Evolutionary conservation across 2,329 filamentous ascomycete genomes (phyloP), one percentile per base, ranked within the genome.

Genomic region (Malbranchea zuffiana): DNA sequence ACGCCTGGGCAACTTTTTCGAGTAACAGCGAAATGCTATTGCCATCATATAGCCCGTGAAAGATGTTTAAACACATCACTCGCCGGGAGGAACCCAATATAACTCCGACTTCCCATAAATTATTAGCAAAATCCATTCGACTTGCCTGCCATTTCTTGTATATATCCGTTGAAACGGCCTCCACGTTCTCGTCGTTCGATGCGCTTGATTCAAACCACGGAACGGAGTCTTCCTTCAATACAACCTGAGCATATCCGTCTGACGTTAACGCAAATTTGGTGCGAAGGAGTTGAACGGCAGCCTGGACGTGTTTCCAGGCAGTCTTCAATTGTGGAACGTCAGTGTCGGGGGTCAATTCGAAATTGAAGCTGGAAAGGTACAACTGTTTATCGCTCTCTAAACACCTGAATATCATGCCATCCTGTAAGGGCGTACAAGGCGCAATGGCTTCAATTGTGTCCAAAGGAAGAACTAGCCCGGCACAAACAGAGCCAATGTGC

Each of bases 21-120:
- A 93, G 66, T 25, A 93, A 67, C 16, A 84, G 55, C 1, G 71
- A 68, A 25, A 93, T 70, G 43, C 85, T 88, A 45, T 73, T 80
- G 1, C 85, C 87, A 56, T 95, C 87, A 48, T 95, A 95, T 0
- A 94, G 57, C 0, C 74, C 85, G 53, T 95, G 87, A 58, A 94
- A 93, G 1, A 92, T 77, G 30, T 80, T 71, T 2, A 93, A 50
- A 2, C 68, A 59, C 20, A 93, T 57, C 0, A 67, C 44, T 5
- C 49, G 50, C 10, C 44, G 45, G 1, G 44, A 38, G 4, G 53
- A 44, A 6, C 52, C 51, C 17, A 46, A 48, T 4, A 53, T 40
- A 5, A 61, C 32, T 11, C 53, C 50, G 12, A 58, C 46, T 37
- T 54, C 50, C 59, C 56, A 63, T 10, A 57, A 47, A 16, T 46